These are phyloP conservation scores for Ricinus communis DNA, from an alignment of 345 rosid genomes.

Conservation along the genomic window DNA sequence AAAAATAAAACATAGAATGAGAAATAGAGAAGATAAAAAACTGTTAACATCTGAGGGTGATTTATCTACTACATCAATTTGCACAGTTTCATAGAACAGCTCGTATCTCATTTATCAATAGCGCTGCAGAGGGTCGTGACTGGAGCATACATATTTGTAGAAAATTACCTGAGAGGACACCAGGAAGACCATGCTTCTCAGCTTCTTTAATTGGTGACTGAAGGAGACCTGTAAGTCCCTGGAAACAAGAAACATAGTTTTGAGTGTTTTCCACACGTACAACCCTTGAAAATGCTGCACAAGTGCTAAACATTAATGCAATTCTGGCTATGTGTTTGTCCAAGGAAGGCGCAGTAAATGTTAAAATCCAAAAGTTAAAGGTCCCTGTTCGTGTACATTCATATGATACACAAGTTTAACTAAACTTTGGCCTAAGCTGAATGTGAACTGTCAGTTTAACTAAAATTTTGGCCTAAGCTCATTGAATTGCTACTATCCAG, in stretches of 20 bases:
- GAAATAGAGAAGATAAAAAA: background rate
- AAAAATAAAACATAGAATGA: background rate
- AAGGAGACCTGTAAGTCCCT: conserved; percentile 97
- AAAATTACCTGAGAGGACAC: conserved; percentile 76
- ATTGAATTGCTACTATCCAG: background rate
- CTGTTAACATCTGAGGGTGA: background rate
- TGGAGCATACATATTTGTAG: background rate
- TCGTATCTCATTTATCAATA: background rate
- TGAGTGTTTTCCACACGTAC: background rate
- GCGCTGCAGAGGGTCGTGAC: background rate
- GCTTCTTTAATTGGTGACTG: conserved; percentile 88
- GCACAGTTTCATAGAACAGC: background rate
- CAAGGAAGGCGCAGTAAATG: background rate
- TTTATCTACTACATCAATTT: background rate
- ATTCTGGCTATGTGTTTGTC: background rate
- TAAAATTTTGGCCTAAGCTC: background rate
- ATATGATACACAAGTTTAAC: background rate
- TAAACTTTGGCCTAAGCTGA: background rate
- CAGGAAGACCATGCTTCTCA: conserved; percentile 94
- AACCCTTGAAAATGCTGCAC: background rate
- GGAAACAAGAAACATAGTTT: conserved; percentile 13
- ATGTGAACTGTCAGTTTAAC: background rate
- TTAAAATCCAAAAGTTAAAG: background rate
- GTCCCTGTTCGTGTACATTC: background rate
- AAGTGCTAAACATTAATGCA: background rate